These are phyloP conservation scores for Obba rivulosa DNA, from an alignment of 768 basidiomycete species.

Conservation along the genomic window DNA sequence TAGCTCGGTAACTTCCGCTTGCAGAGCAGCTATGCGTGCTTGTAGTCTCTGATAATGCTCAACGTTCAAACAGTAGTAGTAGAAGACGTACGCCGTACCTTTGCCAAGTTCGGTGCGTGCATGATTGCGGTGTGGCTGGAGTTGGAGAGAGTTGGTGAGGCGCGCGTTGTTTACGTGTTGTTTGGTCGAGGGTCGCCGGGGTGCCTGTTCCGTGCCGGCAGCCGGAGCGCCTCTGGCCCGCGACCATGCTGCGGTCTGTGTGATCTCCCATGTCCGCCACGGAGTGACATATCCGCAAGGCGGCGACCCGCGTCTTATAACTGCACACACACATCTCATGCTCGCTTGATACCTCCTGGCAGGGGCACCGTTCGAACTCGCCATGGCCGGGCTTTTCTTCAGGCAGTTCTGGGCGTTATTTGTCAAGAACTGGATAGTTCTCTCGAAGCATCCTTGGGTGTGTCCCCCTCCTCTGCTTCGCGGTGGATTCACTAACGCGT, in stretches of 20 bases:
- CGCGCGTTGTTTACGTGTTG: conserved; percentile 2
- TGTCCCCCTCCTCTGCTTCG: conserved; percentile 18
- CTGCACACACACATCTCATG: too few species aligned
- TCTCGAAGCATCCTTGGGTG: conserved; percentile 62
- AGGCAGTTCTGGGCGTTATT: conserved; percentile 55
- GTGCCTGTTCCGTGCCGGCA: too few species aligned
- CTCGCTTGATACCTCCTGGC: too few species aligned
- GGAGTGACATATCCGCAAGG: too few species aligned
- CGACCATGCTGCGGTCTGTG: too few species aligned
- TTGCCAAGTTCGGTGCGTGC: conserved; percentile 14
- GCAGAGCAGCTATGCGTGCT: conserved; percentile 40
- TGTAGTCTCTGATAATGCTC: conserved; percentile 42
- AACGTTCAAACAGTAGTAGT: neutral
- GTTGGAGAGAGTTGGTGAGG: neutral
- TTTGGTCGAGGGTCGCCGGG: neutral
- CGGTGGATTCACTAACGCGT: neutral
- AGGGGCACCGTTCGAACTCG: neutral
- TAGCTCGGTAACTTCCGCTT: conserved; percentile 43
- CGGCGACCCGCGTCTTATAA: too few species aligned
- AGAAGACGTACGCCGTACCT: conserved; percentile 2
- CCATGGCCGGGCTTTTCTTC: conserved; percentile 38
- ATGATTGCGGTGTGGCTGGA: conserved; percentile 5
- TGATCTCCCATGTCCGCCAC: too few species aligned
- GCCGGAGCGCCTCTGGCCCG: too few species aligned
- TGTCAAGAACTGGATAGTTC: conserved; percentile 73